Evolutionary conservation across 129 eudicot genomes (phyloP).

Genomic region (Apium graveolens): DNA sequence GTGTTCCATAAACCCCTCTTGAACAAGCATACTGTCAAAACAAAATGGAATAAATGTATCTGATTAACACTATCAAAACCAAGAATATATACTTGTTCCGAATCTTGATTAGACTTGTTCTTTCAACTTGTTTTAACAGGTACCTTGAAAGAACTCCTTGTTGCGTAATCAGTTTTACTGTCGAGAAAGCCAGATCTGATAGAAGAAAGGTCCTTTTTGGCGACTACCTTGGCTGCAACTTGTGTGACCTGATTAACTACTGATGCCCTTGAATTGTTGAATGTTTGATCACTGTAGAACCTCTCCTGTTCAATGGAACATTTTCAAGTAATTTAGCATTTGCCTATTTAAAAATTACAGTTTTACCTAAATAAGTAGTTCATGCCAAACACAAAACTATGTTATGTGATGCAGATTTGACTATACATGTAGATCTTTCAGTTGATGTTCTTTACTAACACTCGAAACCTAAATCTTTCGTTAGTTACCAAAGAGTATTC

Average conservation of each 20-base stretch:
- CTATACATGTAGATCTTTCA: too few species aligned
- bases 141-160: slow-evolving; percentile 86
- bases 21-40: slow-evolving; percentile 71
- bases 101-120: not conserved
- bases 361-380: not conserved
- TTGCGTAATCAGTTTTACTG: slow-evolving; percentile 43
- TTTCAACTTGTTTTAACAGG: not conserved
- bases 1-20: slow-evolving; percentile 84
- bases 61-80: not conserved
- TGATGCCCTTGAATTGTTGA: slow-evolving; percentile 41
- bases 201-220: slow-evolving; percentile 34
- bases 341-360: not conserved
- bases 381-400: not conserved
- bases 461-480: too few species aligned
- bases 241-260: slow-evolving; percentile 30
- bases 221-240: slow-evolving; percentile 37
- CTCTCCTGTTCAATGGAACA: slow-evolving; percentile 37
- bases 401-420: too few species aligned
- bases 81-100: not conserved
- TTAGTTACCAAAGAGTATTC: too few species aligned
- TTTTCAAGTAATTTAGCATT: too few species aligned
- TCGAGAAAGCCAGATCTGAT: slow-evolving; percentile 55
- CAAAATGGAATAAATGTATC: not conserved
- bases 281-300: slow-evolving; percentile 53
- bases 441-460: too few species aligned